Evolutionary conservation across 768 basidiomycete species (phyloP), one percentile per base, ranked within the genome.

Genomic region (Brasilioporus rufonigricans): DNA sequence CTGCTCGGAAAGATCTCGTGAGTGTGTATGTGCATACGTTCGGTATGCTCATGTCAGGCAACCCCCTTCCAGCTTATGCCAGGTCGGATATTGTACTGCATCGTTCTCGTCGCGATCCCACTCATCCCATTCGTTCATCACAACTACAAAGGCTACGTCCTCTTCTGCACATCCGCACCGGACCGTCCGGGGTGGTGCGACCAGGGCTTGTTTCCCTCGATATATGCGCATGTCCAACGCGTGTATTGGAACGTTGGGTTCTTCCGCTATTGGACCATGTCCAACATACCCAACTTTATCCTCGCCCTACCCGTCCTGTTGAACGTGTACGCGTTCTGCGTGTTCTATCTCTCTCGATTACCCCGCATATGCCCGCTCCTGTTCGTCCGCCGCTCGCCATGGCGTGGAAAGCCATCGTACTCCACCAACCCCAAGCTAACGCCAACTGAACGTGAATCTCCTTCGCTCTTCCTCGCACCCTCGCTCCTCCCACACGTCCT

Each of bases 231-330:
- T 65, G 89, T 89, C 2, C 96, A 99, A 67, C 73, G 72, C 5
- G 76, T 79, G 50, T 98, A 98, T 69, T 99, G 96, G 97, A 78
- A 89, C 66, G 74, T 80, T 41, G 93, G 95, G 16, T 82, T 95
- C 59, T 70, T 99, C 57, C 81, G 77, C 3, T 98, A 98, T 71
- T 99, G 92, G 92, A 86, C 86, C 0, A 57, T 74, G 23, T 72
- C 80, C 29, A 95, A 99, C 70, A 62, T 93, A 2, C 97, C 97
- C 44, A 97, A 98, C 71, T 90, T 98, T 66, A 59, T 92, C 56
- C 77, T 98, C 52, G 83, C 88, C 16, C 63, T 82, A 0, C 96
- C 96, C 0, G 77, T 87, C 0, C 79, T 96, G 50, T 39, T 72
- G 46, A 73, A 79, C 57, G 71, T 86, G 35, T 71, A 79, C 50